A percentile compares a stretch with the other conserved stretches of the same genome.
These are phyloP conservation scores for Neofusicoccum kwambonambiense DNA, from an alignment of 2,329 filamentous ascomycete species.

Conservation along the genomic window DNA sequence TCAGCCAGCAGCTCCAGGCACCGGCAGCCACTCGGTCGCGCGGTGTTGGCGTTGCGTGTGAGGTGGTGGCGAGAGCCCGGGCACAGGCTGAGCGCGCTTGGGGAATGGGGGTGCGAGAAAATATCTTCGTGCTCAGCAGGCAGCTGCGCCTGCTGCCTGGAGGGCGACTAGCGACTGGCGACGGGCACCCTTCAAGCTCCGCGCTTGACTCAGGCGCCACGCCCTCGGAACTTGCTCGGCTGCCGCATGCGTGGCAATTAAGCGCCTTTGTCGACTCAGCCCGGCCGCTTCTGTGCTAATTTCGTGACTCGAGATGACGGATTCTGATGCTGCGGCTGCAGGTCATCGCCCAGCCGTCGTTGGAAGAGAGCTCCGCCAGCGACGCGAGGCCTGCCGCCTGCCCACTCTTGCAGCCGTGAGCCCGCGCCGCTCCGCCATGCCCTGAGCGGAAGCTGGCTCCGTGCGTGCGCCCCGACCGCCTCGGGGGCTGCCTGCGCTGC, in stretches of 20 bases:
- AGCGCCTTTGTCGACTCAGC: conserved; percentile 1
- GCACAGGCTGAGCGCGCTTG: neutral
- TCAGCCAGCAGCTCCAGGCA: conserved; percentile 14
- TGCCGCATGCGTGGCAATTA: conserved; percentile 6
- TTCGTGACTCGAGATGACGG: neutral
- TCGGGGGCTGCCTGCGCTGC: neutral
- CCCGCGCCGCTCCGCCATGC: conserved; percentile 15
- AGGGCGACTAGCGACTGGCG: neutral
- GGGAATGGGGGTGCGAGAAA: neutral
- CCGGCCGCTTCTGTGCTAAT: neutral
- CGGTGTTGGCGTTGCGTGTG: neutral
- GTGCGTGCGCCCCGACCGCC: neutral
- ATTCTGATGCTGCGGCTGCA: neutral
- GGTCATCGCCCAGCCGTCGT: conserved; percentile 10
- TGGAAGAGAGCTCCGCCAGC: conserved; percentile 2
- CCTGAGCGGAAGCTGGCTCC: conserved; percentile 2
- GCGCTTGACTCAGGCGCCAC: neutral
- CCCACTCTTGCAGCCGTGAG: conserved; percentile 1
- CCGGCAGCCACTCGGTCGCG: conserved; percentile 1
- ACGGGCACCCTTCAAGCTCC: too few relatives aligned
- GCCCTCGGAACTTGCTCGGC: conserved; percentile 2
- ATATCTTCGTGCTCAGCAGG: neutral
- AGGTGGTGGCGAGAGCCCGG: neutral
- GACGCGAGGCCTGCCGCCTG: neutral
- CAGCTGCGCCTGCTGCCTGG: conserved; percentile 1